phyloP scores from a whole-genome alignment of 2,329 filamentous ascomycete genomes.

The Coniochaeta prunicola region DNA sequence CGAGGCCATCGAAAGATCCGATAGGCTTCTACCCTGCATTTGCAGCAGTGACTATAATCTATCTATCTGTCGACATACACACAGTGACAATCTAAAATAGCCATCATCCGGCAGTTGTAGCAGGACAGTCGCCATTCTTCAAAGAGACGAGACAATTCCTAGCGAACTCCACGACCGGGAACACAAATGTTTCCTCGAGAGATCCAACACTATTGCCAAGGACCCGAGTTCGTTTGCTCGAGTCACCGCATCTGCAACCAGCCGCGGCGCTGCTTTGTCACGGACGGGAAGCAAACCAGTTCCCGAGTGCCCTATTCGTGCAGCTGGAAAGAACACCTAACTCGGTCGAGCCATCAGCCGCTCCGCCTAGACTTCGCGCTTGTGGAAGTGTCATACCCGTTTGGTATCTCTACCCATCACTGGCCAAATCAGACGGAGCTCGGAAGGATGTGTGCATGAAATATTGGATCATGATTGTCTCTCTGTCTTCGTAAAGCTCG shows the following conservation, averaged over 20 bases:
- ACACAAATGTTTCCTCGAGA: neutral
- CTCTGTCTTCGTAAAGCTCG: neutral
- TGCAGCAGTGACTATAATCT: neutral
- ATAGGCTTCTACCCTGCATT: neutral
- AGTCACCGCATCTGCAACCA: neutral
- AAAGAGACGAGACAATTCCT: neutral
- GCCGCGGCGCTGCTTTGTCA: neutral
- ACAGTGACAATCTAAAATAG: neutral
- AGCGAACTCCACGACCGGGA: neutral
- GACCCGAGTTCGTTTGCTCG: neutral
- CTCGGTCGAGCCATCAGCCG: neutral
- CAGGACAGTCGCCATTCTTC: neutral
- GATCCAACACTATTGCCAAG: neutral
- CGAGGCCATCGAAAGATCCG: neutral
- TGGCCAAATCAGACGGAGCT: neutral
- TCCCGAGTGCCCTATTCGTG: neutral
- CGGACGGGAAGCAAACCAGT: neutral
- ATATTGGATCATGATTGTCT: constrained; percentile 3
- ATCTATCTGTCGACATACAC: neutral
- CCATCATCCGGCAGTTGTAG: neutral
- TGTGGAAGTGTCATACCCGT: neutral
- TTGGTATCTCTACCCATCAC: neutral
- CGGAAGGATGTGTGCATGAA: constrained; percentile 1
- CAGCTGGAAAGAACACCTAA: neutral
- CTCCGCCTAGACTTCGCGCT: neutral